Evolutionary conservation across 768 basidiomycete species (phyloP).

Genomic region (Porphyrellus cyaneotinctus): DNA sequence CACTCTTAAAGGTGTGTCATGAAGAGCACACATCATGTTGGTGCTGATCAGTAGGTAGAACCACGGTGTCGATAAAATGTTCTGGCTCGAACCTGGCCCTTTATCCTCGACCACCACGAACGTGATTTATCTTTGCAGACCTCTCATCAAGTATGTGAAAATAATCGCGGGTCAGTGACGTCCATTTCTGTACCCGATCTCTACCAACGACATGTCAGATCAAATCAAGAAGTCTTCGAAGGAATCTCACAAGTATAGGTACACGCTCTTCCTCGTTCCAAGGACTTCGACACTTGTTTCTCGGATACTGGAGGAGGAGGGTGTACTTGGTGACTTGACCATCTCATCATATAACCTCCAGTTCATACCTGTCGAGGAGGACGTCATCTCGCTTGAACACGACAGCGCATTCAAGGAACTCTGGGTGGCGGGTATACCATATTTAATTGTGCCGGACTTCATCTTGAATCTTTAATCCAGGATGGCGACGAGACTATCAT

Average conservation of each 20-base stretch:
- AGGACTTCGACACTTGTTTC: constrained; percentile 82
- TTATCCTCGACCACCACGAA: constrained; percentile 80
- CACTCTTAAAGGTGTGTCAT: constrained; percentile 74
- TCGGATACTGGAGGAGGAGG: constrained; percentile 88
- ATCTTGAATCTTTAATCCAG: constrained; percentile 37
- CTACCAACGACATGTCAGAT: constrained; percentile 48
- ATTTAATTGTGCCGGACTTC: neutral
- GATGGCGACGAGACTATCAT: constrained; percentile 90
- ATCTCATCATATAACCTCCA: constrained; percentile 87
- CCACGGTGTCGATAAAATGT: constrained; percentile 99
- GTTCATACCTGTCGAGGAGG: constrained; percentile 90
- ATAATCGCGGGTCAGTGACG: constrained; percentile 76
- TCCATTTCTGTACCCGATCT: constrained; percentile 5
- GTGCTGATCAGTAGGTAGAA: constrained; percentile 51
- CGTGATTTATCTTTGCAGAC: constrained; percentile 90
- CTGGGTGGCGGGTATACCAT: constrained; percentile 67
- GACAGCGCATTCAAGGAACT: constrained; percentile 84
- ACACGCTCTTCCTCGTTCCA: constrained; percentile 85
- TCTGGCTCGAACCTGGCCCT: constrained; percentile 93
- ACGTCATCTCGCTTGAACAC: constrained; percentile 86
- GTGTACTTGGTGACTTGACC: constrained; percentile 93
- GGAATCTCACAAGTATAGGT: constrained; percentile 73
- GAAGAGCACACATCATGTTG: neutral
- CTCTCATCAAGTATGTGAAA: constrained; percentile 78
- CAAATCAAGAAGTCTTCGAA: constrained; percentile 83